phyloP scores from a whole-genome alignment of 2,329 filamentous ascomycete species.

The Scedosporium minutisporum region DNA sequence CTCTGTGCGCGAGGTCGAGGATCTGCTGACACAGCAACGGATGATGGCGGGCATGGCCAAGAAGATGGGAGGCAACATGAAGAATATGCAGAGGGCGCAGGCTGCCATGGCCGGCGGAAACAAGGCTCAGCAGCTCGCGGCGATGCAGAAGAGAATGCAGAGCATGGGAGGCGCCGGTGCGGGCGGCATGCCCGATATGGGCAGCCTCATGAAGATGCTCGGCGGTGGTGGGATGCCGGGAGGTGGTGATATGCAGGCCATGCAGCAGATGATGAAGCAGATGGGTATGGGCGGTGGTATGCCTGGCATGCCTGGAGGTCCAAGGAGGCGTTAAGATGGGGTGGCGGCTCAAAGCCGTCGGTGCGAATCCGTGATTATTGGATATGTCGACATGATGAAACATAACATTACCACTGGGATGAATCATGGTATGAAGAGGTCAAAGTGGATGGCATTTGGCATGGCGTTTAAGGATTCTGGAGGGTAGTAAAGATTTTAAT shows the following conservation, averaged over 20 bases:
- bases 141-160: slow-evolving; percentile 92
- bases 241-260: slow-evolving; percentile 58
- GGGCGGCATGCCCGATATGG: slow-evolving; percentile 71
- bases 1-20: slow-evolving; percentile 84
- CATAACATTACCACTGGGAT: background rate
- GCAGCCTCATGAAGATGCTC: slow-evolving; percentile 85
- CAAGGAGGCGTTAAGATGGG: slow-evolving; percentile 14
- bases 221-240: slow-evolving; percentile 49
- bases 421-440: background rate
- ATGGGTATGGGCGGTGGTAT: slow-evolving; percentile 50
- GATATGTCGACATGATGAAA: background rate
- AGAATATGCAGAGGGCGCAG: slow-evolving; percentile 92
- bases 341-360: background rate
- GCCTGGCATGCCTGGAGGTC: slow-evolving; percentile 21
- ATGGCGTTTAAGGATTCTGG: background rate
- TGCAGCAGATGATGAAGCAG: slow-evolving; percentile 72
- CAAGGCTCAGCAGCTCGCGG: slow-evolving; percentile 85
- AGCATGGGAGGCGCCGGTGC: slow-evolving; percentile 74
- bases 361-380: background rate
- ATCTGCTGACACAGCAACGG: slow-evolving; percentile 90
- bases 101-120: slow-evolving; percentile 84
- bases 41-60: slow-evolving; percentile 99
- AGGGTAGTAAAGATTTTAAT: background rate
- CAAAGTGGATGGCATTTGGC: background rate
- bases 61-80: slow-evolving; percentile 96